phyloP scores from a whole-genome alignment of 352 stramenopile genomes.

The Pseudoperonospora humuli region DNA sequence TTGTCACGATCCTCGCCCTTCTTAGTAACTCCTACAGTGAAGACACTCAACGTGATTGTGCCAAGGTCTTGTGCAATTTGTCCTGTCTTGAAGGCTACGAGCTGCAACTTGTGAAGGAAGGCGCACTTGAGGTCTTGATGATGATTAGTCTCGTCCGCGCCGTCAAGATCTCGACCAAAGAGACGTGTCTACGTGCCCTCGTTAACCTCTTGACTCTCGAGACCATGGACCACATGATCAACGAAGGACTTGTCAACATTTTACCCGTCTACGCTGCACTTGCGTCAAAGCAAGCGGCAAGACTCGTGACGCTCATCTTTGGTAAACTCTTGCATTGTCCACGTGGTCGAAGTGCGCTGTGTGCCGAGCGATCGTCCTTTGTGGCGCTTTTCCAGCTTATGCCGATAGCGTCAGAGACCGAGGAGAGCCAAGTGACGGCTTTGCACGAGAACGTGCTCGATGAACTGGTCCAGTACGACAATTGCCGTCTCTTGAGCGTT shows the following conservation, averaged over 20 bases:
- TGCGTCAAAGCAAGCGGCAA: conserved; percentile 14
- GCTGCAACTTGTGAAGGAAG: conserved; percentile 40
- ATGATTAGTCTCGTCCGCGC: conserved; percentile 79
- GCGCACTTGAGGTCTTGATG: conserved; percentile 56
- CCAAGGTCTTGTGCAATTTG: conserved; percentile 65
- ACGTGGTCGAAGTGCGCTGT: conserved; percentile 38
- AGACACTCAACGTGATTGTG: conserved; percentile 68
- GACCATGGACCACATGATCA: conserved; percentile 56
- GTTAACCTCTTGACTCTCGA: conserved; percentile 54
- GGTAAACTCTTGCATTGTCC: conserved; percentile 45
- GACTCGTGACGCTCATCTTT: conserved; percentile 48
- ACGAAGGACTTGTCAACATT: conserved; percentile 62
- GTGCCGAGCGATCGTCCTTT: conserved; percentile 34
- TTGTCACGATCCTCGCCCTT: conserved; percentile 40
- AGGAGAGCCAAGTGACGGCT: conserved; percentile 6
- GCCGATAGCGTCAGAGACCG: conserved; percentile 3
- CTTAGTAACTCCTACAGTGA: conserved; percentile 81
- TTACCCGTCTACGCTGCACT: conserved; percentile 38
- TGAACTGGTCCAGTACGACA: conserved; percentile 46
- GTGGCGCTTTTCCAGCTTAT: conserved; percentile 48
- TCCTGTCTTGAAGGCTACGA: conserved; percentile 49
- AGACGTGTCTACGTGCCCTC: conserved; percentile 57
- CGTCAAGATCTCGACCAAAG: conserved; percentile 49
- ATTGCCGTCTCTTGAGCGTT: conserved; percentile 42
- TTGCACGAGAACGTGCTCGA: conserved; percentile 41